Evolutionary conservation across 164 flowering plant genomes (phyloP), one percentile per base, ranked within the genome.

Genomic region (Litsea cubeba): DNA sequence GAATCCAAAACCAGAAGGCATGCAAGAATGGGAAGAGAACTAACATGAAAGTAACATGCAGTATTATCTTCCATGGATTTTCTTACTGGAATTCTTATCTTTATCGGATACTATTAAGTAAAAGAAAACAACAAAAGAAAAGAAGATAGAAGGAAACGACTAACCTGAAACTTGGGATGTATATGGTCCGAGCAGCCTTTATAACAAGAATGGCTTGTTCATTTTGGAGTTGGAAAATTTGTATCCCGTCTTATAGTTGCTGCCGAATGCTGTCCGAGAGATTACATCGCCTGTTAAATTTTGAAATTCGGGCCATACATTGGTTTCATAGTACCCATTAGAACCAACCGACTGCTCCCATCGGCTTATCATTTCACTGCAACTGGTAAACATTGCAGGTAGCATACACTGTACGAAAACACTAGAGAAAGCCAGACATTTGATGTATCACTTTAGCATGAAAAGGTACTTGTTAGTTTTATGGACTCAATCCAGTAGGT

Each of bases 91-190:
- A 6, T 40, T 40, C 10, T 40, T 40, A 40, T 40, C 11, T 40
- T 40, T 40, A 40, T 8, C 46, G 0, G 46, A 40, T 40, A 40
- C 46, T 8, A 6, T 8, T 7, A 62, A 22, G 30, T n/a, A 12
- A 25, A 5, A 62, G 65, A 6, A 10, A 23, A 24, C 11, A n/a
- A 15, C 30, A 20, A 32, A 63, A 23, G 14, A 14, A 20, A 10
- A 60, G 8, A 32, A 51, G 62, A 25, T 2, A n/a, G 23, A 5
- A 3, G 23, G 23, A 26, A 22, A 5, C 1, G 14, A 35, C 72
- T 11, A 4, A 83, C 85, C 82, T 79, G 71, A 62, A 75, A 30
- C 85, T 82, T 0, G 85, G 85, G 62, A 83, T 77, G 72, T 71
- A 77, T 2, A 74, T 20, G 3, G 67, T 54, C 51, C 49, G 72